Base-by-base conservation (phyloP, 352 stramenopile species). In the Phytophthora pistaciae region DNA sequence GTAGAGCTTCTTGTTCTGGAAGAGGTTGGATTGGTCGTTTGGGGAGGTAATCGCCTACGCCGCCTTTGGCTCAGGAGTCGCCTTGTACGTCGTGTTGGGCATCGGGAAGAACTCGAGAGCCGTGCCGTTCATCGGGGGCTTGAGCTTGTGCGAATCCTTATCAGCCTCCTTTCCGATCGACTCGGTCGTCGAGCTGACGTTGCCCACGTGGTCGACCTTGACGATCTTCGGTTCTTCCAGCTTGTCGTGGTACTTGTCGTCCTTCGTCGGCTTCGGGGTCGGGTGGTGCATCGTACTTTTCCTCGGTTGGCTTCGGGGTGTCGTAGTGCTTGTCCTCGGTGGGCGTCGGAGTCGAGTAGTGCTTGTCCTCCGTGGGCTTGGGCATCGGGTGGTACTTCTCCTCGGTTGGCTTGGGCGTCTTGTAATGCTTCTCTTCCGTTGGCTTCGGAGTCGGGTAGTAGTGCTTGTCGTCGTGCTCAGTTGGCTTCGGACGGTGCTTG, bases 81-180 rank as follows among this genome's bases (percentile, higher is more conserved):
- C 61, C 38, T 78, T 78, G 67, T 75, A 78, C 7, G 71, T 75
- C 53, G 66, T 75, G 57, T 75, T 72, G 31, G 66, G 61, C 71
- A 60, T 67, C 6, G 70, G 65, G 21, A 60, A 69, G 9, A 74
- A 29, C 16, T 67, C 56, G 4, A 56, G 5, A 50, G 53, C 64
- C 0, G 55, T 70, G 10, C 40, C 50, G 53, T 75, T 72, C 52
- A 78, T 72, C 5, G 71, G 57, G 27, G 71, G 60, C 38, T 68
- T 75, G 13, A 52, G 10, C 23, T 31, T 21, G 16, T 68, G 54
- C 7, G 46, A 61, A n/a, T 63, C 60, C 23, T 68, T 60, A 13
- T 27, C 53, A 3, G 11, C 63, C 33, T 64, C 59, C 54, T 64
- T 68, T 27, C 31, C 49, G 40, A 21, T 44, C 20, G 23, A 42